A percentile compares a stretch with the other conserved stretches of the same genome.
These are phyloP conservation scores for Plasmopara halstedii DNA, from an alignment of 352 stramenopile genomes.

Conservation along the genomic window DNA sequence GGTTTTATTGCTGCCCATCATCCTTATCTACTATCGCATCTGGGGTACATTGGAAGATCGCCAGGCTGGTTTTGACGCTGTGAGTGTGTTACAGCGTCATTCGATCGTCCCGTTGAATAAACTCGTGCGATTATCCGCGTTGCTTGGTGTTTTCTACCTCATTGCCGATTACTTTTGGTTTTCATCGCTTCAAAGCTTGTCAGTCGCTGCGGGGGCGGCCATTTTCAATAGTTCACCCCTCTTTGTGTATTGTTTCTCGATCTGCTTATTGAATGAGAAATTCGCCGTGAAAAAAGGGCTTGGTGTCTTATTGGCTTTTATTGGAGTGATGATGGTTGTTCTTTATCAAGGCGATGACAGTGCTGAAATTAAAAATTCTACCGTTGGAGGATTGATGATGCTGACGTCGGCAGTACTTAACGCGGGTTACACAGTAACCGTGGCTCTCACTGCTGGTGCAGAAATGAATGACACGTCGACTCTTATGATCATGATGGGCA, in stretches of 20 bases:
- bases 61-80: conserved; percentile 8
- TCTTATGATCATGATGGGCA: conserved; percentile 21
- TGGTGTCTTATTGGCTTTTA: conserved; percentile 37
- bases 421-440: conserved; percentile 38
- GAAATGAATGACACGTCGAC: conserved; percentile 47
- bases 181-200: conserved; percentile 34
- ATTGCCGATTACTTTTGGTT: conserved; percentile 58
- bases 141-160: conserved; percentile 34
- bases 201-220: conserved; percentile 32
- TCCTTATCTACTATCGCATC: conserved; percentile 29
- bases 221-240: conserved; percentile 59
- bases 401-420: conserved; percentile 41
- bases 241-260: conserved; percentile 65
- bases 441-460: conserved; percentile 27
- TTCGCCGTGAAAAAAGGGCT: conserved; percentile 29
- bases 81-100: conserved; percentile 26
- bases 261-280: conserved; percentile 44
- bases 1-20: conserved; percentile 12
- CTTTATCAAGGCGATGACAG: conserved; percentile 28
- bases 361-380: conserved; percentile 18
- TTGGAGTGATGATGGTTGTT: conserved; percentile 39
- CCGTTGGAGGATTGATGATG: conserved; percentile 32
- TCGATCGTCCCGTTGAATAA: conserved; percentile 26
- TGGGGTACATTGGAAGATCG: conserved; percentile 11
- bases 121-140: conserved; percentile 28